phyloP scores from a whole-genome alignment of 805 yeast species.

The Pichia nanzhaoensis region DNA sequence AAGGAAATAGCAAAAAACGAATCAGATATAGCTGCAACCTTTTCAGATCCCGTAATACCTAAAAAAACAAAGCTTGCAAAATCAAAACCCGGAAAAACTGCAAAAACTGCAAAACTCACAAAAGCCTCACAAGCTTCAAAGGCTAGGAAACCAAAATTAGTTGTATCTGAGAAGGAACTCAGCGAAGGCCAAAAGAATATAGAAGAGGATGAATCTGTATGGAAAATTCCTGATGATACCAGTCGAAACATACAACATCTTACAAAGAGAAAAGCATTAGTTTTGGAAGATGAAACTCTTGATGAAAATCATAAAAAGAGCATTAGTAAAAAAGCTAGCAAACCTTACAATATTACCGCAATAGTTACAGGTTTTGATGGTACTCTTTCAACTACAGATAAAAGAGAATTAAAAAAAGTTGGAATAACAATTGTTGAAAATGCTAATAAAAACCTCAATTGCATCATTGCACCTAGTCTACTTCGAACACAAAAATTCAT shows the following conservation, averaged over 20 bases:
- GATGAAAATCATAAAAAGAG: background rate
- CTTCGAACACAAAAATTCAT: slow-evolving; percentile 84
- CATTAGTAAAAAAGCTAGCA: slow-evolving; percentile 15
- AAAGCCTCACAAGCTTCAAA: no score
- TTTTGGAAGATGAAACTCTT: background rate
- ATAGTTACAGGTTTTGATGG: slow-evolving; percentile 62
- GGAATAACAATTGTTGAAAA: slow-evolving; percentile 49
- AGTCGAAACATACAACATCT: background rate
- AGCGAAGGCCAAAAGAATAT: background rate
- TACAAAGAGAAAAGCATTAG: slow-evolving; percentile 1
- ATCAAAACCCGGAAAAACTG: no score
- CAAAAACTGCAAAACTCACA: no score
- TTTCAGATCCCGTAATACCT: no score
- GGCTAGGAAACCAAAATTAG: background rate
- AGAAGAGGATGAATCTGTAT: background rate
- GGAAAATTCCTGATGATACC: background rate
- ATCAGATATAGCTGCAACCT: no score
- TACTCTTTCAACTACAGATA: slow-evolving; percentile 38
- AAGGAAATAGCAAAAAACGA: no score
- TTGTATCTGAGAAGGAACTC: background rate
- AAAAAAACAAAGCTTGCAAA: no score
- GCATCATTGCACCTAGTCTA: slow-evolving; percentile 73
- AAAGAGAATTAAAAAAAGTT: slow-evolving; percentile 35
- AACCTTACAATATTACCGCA: slow-evolving; percentile 38
- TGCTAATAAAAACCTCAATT: slow-evolving; percentile 35